These are phyloP conservation scores for Boletales sp. DNA, from an alignment of 768 basidiomycete species.

Conservation along the genomic window DNA sequence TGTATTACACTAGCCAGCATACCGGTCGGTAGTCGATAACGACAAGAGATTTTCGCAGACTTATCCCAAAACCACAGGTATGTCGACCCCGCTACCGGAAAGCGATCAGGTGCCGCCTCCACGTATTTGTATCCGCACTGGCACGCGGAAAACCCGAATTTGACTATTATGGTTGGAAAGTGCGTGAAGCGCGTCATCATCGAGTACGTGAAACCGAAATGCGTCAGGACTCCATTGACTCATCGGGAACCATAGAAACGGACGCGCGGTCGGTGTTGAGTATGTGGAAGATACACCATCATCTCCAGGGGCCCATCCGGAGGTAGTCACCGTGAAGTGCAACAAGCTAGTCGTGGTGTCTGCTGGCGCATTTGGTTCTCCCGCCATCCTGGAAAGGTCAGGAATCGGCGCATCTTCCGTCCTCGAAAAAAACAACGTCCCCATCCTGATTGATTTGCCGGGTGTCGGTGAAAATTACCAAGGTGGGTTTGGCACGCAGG, in stretches of 20 bases:
- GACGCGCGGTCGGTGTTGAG: slow-evolving; percentile 37
- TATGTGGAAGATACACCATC: slow-evolving; percentile 27
- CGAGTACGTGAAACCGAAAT: slow-evolving; percentile 24
- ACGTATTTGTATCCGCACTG: slow-evolving; percentile 33
- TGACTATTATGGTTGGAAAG: slow-evolving; percentile 30
- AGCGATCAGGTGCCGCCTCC: slow-evolving; percentile 32
- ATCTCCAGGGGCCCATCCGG: slow-evolving; percentile 9
- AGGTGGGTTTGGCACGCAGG: slow-evolving; percentile 16
- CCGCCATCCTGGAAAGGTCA: slow-evolving; percentile 53
- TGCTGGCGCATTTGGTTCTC: slow-evolving; percentile 40
- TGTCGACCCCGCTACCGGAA: slow-evolving; percentile 41
- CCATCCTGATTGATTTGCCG: slow-evolving; percentile 33
- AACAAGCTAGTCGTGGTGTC: slow-evolving; percentile 36
- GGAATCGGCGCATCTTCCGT: slow-evolving; percentile 36
- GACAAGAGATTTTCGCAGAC: background rate
- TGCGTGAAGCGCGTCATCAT: slow-evolving; percentile 35
- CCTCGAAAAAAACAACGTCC: slow-evolving; percentile 27
- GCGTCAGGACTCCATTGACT: background rate
- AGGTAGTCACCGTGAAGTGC: slow-evolving; percentile 23
- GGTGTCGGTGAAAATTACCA: slow-evolving; percentile 44
- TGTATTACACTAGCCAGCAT: slow-evolving; percentile 8
- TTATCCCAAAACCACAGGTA: slow-evolving; percentile 38
- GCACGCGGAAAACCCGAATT: slow-evolving; percentile 21
- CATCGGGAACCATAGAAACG: slow-evolving; percentile 19
- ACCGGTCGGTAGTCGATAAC: slow-evolving; percentile 7